phyloP scores from a whole-genome alignment of 305 asterid genomes.

The Plantago coronopus region DNA sequence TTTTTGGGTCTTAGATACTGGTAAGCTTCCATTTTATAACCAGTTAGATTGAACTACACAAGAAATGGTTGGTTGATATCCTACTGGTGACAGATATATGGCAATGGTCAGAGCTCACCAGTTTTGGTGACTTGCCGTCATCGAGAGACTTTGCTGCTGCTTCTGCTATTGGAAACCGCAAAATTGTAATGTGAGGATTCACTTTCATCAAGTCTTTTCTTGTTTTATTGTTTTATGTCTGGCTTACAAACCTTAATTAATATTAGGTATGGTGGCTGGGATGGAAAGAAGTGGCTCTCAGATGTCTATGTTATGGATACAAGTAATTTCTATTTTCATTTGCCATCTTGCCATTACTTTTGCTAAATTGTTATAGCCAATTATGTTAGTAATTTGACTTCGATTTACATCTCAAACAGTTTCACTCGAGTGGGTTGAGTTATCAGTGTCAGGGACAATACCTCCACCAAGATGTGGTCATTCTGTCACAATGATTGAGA shows the following conservation, averaged over 20 bases:
- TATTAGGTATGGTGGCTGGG: slow-evolving; percentile 98
- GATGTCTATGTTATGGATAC: slow-evolving; percentile 88
- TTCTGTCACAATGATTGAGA: slow-evolving; percentile 90
- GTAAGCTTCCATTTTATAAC: slow-evolving; percentile 39
- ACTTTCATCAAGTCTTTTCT: slow-evolving; percentile 16
- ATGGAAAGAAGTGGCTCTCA: slow-evolving; percentile 96
- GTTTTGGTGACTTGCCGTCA: slow-evolving; percentile 94
- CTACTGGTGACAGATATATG: slow-evolving; percentile 60
- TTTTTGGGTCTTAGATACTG: slow-evolving; percentile 99
- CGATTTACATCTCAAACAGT: slow-evolving; percentile 45
- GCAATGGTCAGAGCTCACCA: slow-evolving; percentile 99
- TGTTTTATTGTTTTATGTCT: slow-evolving; percentile 17
- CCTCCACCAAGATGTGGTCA: slow-evolving; percentile 99
- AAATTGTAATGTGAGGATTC: slow-evolving; percentile 73
- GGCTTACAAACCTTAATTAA: slow-evolving; percentile 23
- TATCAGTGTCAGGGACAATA: slow-evolving; percentile 71
- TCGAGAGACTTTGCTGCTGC: slow-evolving; percentile 96
- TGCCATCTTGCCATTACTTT: slow-evolving; percentile 9
- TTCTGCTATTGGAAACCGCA: slow-evolving; percentile 80
- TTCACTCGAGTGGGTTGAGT: slow-evolving; percentile 92
- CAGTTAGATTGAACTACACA: slow-evolving; percentile 14
- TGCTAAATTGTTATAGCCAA: neutral
- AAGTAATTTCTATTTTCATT: slow-evolving; percentile 41
- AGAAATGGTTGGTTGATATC: slow-evolving; percentile 17
- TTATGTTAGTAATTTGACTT: slow-evolving; percentile 17